Conservation (phyloP, 2,329 filamentous ascomycete genomes). For the Bipolaris bicolor region DNA sequence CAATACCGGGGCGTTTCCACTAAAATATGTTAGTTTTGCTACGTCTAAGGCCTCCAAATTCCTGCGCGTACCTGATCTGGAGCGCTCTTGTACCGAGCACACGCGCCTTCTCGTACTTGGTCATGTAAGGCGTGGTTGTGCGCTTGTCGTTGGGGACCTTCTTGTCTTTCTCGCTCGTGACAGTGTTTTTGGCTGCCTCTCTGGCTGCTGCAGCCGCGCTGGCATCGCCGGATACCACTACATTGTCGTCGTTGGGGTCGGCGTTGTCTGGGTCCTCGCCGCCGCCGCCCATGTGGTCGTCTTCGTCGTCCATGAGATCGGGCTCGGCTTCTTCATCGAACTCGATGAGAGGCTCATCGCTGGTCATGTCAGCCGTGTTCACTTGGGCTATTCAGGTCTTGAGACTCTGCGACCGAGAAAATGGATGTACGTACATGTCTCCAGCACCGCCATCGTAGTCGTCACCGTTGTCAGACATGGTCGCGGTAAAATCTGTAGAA, state of each 20-base stretch:
- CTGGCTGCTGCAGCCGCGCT: constrained; percentile 55
- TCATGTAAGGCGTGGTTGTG: constrained; percentile 97
- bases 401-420: constrained; percentile 14
- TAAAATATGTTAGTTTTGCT: constrained; percentile 49
- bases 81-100: constrained; percentile 91
- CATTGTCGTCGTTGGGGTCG: constrained; percentile 47
- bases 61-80: constrained; percentile 80
- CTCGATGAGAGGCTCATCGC: constrained; percentile 48
- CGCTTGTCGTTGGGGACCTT: constrained; percentile 88
- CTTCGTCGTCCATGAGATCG: constrained; percentile 69
- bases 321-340: constrained; percentile 68
- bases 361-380: constrained; percentile 23
- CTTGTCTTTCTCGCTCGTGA: constrained; percentile 71
- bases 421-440: constrained; percentile 37
- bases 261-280: constrained; percentile 43
- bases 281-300: constrained; percentile 55
- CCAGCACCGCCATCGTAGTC: constrained; percentile 44
- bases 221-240: constrained; percentile 59
- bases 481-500: constrained; percentile 12
- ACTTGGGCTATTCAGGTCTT: background rate
- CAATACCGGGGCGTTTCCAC: constrained; percentile 96
- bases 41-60: background rate
- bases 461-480: constrained; percentile 56
- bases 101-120: constrained; percentile 95
- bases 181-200: constrained; percentile 58